Conservation (phyloP, 768 basidiomycete species). For the Mycena leptocephala region DNA sequence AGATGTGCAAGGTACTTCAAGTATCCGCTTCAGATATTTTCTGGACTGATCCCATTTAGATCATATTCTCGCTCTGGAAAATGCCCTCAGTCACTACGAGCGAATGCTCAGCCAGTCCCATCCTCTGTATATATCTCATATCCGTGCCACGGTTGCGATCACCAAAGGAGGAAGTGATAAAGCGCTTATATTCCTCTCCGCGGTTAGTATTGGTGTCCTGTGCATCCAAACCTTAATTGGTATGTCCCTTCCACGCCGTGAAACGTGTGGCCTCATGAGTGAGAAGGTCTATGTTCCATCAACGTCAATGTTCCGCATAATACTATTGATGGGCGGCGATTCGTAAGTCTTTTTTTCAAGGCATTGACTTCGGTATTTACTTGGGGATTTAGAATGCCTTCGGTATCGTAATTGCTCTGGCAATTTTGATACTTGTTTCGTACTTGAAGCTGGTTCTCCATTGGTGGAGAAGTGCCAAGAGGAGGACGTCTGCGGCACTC, state of each 20-base stretch:
- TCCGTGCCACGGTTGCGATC: conserved; percentile 73
- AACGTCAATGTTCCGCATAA: conserved; percentile 81
- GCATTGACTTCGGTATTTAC: background rate
- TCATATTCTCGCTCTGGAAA: conserved; percentile 91
- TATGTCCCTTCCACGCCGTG: conserved; percentile 46
- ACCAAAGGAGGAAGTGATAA: conserved; percentile 78
- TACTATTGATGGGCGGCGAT: conserved; percentile 39
- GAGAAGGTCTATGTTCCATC: conserved; percentile 75
- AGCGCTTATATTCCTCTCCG: conserved; percentile 75
- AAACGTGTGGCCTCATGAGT: background rate
- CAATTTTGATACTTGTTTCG: conserved; percentile 57
- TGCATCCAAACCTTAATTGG: conserved; percentile 67
- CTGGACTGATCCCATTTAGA: conserved; percentile 64
- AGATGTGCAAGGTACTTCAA: conserved; percentile 86
- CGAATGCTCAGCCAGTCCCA: conserved; percentile 91
- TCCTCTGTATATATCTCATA: conserved; percentile 87
- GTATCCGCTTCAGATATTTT: background rate
- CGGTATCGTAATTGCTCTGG: conserved; percentile 65
- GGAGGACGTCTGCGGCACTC: conserved; percentile 14
- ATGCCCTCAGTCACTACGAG: conserved; percentile 89
- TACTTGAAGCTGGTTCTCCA: conserved; percentile 19
- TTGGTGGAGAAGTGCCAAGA: conserved; percentile 34
- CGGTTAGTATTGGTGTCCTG: conserved; percentile 74
- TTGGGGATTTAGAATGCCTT: conserved; percentile 66
- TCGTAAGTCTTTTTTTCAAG: conserved; percentile 1